Evolutionary conservation across 1,284 basidiomycete species (phyloP).

Genomic region (Amylostereum areolatum): DNA sequence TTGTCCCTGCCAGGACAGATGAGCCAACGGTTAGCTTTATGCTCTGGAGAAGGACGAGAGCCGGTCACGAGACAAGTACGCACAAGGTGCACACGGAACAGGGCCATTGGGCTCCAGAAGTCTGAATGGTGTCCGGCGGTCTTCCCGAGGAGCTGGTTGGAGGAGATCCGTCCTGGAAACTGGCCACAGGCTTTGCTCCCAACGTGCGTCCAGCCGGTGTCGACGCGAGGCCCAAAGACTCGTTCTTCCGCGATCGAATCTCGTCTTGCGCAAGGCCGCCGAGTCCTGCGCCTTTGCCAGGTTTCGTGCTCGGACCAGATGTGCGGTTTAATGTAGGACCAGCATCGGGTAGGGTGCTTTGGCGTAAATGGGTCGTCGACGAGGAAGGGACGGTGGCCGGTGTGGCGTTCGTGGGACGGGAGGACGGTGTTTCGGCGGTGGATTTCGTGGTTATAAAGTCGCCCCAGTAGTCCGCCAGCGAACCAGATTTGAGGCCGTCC

Average conservation of each 20-base stretch:
- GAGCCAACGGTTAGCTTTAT: not conserved
- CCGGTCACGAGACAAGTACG: too few relatives aligned
- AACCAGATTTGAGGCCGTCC: slow-evolving; percentile 26
- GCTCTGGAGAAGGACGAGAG: not conserved
- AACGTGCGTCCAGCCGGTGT: not conserved
- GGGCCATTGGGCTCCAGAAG: slow-evolving; percentile 29
- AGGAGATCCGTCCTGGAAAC: too few relatives aligned
- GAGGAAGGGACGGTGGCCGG: too few relatives aligned
- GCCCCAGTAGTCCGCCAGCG: slow-evolving; percentile 38
- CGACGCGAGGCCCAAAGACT: slow-evolving; percentile 30
- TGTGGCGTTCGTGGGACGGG: too few relatives aligned
- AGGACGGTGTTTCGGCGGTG: too few relatives aligned
- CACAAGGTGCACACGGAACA: slow-evolving; percentile 54
- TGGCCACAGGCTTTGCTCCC: slow-evolving; percentile 3
- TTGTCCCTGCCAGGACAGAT: slow-evolving; percentile 33
- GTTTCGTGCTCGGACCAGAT: too few relatives aligned
- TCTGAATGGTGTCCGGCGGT: not conserved
- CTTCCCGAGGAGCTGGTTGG: not conserved
- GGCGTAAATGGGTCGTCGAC: slow-evolving; percentile 10
- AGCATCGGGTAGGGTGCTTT: too few relatives aligned
- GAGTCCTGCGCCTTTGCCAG: slow-evolving; percentile 20
- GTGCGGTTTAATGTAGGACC: too few relatives aligned
- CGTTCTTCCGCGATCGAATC: slow-evolving; percentile 39
- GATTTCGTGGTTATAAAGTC: slow-evolving; percentile 32
- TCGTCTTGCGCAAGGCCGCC: slow-evolving; percentile 40